Evolutionary conservation across 83 land plant genomes (phyloP), one percentile per base, ranked within the genome.

Genomic region (Thuja plicata): DNA sequence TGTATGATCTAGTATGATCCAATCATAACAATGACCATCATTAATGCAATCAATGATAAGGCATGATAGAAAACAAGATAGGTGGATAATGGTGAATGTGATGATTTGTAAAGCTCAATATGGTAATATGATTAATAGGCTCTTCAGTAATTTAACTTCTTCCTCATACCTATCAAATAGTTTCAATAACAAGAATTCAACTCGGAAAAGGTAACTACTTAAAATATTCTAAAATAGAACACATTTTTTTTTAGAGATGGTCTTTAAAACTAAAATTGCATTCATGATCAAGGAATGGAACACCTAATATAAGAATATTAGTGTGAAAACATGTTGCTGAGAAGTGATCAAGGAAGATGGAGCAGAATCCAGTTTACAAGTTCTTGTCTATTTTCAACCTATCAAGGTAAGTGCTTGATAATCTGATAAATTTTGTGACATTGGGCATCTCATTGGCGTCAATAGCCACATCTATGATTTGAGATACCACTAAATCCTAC

Each of bases 401-500:
- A 7, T 83, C 87, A 10, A 97, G 88, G 41, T 90, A 88, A 21
- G 48, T 73, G 32, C 90, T 92, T 46, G 99, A 90, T 76, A 91
- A 89, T 34, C 90, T 89, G 24, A 95, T 90, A 89, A 95, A 96
- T 85, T 87, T 85, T 80, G 71, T 87, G 43, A 93, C 95, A 48
- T 87, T 88, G 57, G 92, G 83, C 87, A 77, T 16, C 70, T 98
- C 93, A 87, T 93, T 91, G 32, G 84, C 92, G 83, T 98, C 98
- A 38, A 98, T 87, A 30, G 98, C 91, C 88, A 94, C 90, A 91
- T 98, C 99, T 94, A 96, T 91, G 77, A 94, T 89, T 90, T 98
- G 97, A 88, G 99, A 96, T 87, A 98, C 93, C 89, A 91, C 95
- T 88, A 98, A 90, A 19, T 98, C 99, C 99, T 98, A 94, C 19